Conservation (phyloP, 1,284 basidiomycete species). For the Ustanciosporium gigantosporum region DNA sequence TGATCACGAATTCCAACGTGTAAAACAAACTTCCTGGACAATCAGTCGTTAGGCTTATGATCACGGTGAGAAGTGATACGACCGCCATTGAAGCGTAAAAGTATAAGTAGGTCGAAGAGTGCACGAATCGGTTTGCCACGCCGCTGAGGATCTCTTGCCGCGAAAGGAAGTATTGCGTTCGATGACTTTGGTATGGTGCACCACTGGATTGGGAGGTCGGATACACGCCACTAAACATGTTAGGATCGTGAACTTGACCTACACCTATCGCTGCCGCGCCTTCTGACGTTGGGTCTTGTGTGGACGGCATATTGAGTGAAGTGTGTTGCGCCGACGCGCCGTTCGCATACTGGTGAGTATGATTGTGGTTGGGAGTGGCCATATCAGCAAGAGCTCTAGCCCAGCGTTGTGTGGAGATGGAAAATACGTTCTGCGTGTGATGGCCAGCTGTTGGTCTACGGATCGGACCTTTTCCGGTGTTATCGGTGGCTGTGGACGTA, state of each 20-base stretch:
- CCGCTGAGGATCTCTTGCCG: constrained; percentile 57
- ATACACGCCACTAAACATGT: constrained; percentile 20
- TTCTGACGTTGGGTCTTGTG: too few relatives aligned
- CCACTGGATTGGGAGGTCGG: background rate
- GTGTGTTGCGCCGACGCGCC: background rate
- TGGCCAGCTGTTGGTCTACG: constrained; percentile 19
- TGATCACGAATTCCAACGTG: constrained; percentile 53
- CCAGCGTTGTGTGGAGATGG: constrained; percentile 35
- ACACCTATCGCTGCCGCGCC: constrained; percentile 23
- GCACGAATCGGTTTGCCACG: constrained; percentile 59
- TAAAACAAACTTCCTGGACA: constrained; percentile 58
- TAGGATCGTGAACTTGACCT: constrained; percentile 23
- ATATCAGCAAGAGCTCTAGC: constrained; percentile 27
- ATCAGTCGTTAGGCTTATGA: constrained; percentile 48
- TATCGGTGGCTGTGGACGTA: background rate
- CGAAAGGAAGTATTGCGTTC: constrained; percentile 47
- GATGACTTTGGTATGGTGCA: constrained; percentile 20
- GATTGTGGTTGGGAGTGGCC: constrained; percentile 11
- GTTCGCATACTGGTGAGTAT: background rate
- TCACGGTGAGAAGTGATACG: constrained; percentile 52
- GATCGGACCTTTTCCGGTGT: constrained; percentile 7
- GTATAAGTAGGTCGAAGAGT: constrained; percentile 57
- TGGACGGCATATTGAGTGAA: background rate
- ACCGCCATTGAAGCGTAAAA: constrained; percentile 58
- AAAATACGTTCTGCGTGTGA: constrained; percentile 41